Evolutionary conservation across 306 rosid genomes (phyloP).

Genomic region (Fragaria iinumae): DNA sequence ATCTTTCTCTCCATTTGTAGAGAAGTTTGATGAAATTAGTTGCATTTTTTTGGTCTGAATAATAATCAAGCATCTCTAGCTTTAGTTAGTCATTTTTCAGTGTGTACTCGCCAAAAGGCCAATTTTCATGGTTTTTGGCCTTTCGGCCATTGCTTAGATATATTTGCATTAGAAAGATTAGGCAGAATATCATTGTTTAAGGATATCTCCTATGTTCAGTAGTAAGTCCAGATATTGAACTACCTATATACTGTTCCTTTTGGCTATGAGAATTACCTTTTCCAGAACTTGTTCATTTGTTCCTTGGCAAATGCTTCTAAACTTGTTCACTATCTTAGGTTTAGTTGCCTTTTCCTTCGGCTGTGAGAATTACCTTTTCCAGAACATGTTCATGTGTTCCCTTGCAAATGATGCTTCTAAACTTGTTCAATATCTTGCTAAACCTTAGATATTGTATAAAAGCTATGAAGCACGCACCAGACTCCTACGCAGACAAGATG

Average conservation of each 20-base stretch:
- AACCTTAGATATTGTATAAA: too few relatives aligned
- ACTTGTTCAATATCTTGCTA: too few relatives aligned
- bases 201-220: background rate
- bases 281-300: background rate
- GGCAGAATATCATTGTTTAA: background rate
- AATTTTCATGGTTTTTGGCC: background rate
- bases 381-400: too few relatives aligned
- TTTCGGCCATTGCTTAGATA: background rate
- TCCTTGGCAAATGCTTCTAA: background rate
- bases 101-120: background rate
- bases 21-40: background rate
- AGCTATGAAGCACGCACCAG: too few relatives aligned
- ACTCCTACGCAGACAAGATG: too few relatives aligned
- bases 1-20: conserved; percentile 79
- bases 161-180: background rate
- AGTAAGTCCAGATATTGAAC: conserved; percentile 7
- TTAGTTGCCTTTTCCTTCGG: background rate
- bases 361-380: background rate
- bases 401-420: too few relatives aligned
- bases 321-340: too few relatives aligned
- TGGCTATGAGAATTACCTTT: background rate
- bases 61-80: background rate
- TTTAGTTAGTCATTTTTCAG: conserved; percentile 2
- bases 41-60: conserved; percentile 9
- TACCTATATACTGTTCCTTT: background rate